These are phyloP conservation scores for Mycena indigotica DNA, from an alignment of 768 basidiomycete species.

Conservation along the genomic window DNA sequence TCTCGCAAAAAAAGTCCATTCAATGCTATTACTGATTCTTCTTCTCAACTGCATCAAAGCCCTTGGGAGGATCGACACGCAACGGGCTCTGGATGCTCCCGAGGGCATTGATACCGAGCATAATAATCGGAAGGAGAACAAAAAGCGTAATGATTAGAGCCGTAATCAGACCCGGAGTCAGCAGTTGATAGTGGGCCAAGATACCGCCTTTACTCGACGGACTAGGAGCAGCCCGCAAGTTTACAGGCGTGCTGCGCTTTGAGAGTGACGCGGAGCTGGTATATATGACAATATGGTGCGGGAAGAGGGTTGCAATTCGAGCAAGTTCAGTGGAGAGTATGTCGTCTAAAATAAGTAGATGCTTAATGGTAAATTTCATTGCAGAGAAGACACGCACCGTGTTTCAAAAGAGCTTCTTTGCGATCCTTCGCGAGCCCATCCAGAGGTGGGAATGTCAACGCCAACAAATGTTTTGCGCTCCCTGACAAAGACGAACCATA, in stretches of 20 bases:
- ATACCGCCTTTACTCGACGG: slow-evolving; percentile 57
- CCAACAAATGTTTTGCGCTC: slow-evolving; percentile 56
- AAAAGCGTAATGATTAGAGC: slow-evolving; percentile 66
- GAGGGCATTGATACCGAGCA: slow-evolving; percentile 65
- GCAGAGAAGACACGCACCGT: slow-evolving; percentile 48
- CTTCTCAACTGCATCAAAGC: slow-evolving; percentile 68
- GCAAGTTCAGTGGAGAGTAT: slow-evolving; percentile 53
- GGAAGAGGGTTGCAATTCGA: slow-evolving; percentile 48
- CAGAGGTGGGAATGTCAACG: slow-evolving; percentile 56
- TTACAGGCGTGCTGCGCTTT: slow-evolving; percentile 35
- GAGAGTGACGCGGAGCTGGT: slow-evolving; percentile 51
- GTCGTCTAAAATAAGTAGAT: slow-evolving; percentile 35
- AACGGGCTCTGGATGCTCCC: slow-evolving; percentile 75
- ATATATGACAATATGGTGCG: slow-evolving; percentile 68
- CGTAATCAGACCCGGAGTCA: slow-evolving; percentile 75
- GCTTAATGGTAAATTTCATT: neutral
- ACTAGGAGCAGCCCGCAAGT: slow-evolving; percentile 32
- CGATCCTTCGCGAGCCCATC: slow-evolving; percentile 45
- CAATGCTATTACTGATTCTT: slow-evolving; percentile 66
- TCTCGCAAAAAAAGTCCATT: too few relatives aligned
- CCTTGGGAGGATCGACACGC: slow-evolving; percentile 63
- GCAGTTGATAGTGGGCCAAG: slow-evolving; percentile 72
- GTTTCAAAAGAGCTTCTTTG: slow-evolving; percentile 49
- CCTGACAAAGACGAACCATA: slow-evolving; percentile 38
- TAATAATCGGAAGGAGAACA: slow-evolving; percentile 64